Conservation (phyloP, 1,284 basidiomycete species). For the Apiotrichum siamense region DNA sequence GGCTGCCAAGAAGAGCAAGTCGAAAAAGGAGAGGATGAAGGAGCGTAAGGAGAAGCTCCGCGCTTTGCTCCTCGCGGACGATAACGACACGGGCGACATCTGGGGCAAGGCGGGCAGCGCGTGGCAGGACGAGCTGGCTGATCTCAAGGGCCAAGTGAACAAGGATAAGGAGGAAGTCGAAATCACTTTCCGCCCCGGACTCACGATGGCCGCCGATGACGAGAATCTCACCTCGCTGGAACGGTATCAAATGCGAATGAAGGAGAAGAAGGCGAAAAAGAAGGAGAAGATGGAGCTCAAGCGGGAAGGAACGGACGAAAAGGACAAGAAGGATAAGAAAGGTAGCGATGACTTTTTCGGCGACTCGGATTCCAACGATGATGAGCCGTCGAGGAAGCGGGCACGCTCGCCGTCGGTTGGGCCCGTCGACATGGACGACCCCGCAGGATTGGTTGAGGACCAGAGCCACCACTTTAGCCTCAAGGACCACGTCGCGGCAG, state of each 20-base stretch:
- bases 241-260: constrained; percentile 73
- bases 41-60: constrained; percentile 59
- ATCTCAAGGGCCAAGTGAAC: constrained; percentile 29
- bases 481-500: constrained; percentile 79
- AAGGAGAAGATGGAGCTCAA: constrained; percentile 48
- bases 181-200: constrained; percentile 83
- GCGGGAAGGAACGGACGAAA: constrained; percentile 35
- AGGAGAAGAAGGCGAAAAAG: constrained; percentile 72
- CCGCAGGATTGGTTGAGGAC: constrained; percentile 14
- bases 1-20: constrained; percentile 22
- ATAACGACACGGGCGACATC: constrained; percentile 55
- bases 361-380: constrained; percentile 44
- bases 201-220: constrained; percentile 51
- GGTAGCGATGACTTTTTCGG: constrained; percentile 68
- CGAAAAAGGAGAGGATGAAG: constrained; percentile 47
- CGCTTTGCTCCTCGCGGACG: constrained; percentile 61
- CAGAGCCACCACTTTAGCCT: constrained; percentile 68
- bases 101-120: constrained; percentile 56
- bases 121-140: constrained; percentile 33
- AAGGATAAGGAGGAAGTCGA: constrained; percentile 61
- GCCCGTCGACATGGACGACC: constrained; percentile 5
- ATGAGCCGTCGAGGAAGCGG: constrained; percentile 3
- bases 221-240: constrained; percentile 73
- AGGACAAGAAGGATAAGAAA: constrained; percentile 43
- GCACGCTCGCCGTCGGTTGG: neutral